Evolutionary conservation across 768 basidiomycete species (phyloP), one percentile per base, ranked within the genome.

Genomic region (Austroboletus eburneus): DNA sequence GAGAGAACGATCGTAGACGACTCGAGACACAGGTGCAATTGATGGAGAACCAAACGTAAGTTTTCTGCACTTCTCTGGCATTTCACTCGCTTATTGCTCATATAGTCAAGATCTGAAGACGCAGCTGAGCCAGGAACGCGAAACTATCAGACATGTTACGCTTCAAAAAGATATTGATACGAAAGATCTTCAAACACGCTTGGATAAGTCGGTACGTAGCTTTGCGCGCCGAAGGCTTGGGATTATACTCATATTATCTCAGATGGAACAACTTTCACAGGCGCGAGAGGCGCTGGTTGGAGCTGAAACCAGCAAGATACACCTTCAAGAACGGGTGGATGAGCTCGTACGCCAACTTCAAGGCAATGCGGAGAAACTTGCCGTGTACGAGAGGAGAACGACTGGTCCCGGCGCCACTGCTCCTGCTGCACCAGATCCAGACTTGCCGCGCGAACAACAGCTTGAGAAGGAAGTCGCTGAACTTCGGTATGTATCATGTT

Each of bases 401-500:
- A 57, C 67, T 4, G 57, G 64, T 3, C 37, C 60, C 5, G 50
- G 54, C 37, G 67, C 69, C 18, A 44, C 66, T 10, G 54, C 67
- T 44, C 63, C 70, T 36, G 57, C 53, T n/a, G n/a, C n/a, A 14
- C 59, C 62, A 21, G 72, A 78, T 51, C 69, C 74, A 43, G 74
- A 76, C 51, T 49, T 81, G 51, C 75, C 74, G 51, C 76, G 74
- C 9, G 91, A 92, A 60, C 85, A 90, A 56, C 87, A 89, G 57
- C 75, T 93, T 9, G 83, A 91, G 63, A 72, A 79, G 14, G 88
- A 92, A 59, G 85, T 93, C 17, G 91, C 90, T 4, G 90, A 92
- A 44, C 74, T 93, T 17, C 75, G 90, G 87, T 90, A 46, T 23
- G 74, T 66, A 37, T 45, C 29, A 9, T 34, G 9, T 12, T 36